These are phyloP conservation scores for Vinca minor DNA, from an alignment of 257 asterid species.

Conservation along the genomic window DNA sequence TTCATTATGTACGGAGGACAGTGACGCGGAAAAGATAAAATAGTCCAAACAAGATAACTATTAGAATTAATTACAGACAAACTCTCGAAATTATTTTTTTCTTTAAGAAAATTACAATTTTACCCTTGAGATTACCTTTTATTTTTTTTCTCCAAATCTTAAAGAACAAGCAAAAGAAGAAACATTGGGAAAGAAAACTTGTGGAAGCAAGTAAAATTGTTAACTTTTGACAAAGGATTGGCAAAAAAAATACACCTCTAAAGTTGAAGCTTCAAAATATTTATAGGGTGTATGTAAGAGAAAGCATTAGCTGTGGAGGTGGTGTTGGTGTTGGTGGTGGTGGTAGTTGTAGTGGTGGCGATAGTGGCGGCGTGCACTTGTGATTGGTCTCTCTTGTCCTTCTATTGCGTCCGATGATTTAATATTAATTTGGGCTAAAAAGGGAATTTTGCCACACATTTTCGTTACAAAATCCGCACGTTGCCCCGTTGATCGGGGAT, in stretches of 20 bases:
- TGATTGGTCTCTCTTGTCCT: slow-evolving; percentile 1
- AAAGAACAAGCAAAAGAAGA: no score
- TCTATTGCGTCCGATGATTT: not conserved
- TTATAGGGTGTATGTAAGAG: not conserved
- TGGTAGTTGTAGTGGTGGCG: slow-evolving; percentile 23
- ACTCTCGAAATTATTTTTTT: no score
- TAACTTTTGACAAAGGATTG: not conserved
- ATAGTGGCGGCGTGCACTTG: slow-evolving; percentile 16
- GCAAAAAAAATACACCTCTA: not conserved
- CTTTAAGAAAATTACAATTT: no score
- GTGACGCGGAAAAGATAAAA: no score
- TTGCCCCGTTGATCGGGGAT: slow-evolving; percentile 27
- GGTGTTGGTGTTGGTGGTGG: not conserved
- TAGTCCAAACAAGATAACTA: no score
- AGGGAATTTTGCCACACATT: slow-evolving; percentile 16
- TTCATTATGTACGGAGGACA: no score
- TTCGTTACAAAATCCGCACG: slow-evolving; percentile 20
- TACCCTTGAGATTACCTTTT: no score
- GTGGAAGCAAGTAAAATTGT: no score
- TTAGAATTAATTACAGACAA: no score
- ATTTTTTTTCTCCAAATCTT: no score
- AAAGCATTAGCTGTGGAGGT: not conserved
- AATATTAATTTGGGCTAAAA: not conserved
- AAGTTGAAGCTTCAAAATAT: not conserved
- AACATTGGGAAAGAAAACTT: no score